Conservation (phyloP, 768 basidiomycete genomes). For the Tricholoma terreum region DNA sequence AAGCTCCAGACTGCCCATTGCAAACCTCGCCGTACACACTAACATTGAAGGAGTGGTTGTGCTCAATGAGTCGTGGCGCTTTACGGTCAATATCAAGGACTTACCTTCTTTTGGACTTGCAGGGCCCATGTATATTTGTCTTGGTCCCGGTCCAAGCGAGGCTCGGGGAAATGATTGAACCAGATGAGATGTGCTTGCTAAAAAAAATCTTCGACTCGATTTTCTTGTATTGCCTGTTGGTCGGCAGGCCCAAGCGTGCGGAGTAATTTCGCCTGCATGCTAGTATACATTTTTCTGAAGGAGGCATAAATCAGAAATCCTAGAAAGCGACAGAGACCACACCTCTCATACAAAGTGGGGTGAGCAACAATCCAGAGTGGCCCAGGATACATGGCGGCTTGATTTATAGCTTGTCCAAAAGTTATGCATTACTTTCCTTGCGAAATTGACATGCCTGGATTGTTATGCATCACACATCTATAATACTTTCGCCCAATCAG, state of each 20-base stretch:
- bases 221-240: not conserved
- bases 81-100: not conserved
- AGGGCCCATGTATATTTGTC: not conserved
- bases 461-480: not conserved
- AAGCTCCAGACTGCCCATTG: not conserved
- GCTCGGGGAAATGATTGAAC: not conserved
- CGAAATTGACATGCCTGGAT: too few relatives aligned
- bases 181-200: not conserved
- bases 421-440: not conserved
- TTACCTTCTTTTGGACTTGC: not conserved
- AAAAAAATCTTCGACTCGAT: not conserved
- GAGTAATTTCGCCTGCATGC: too few relatives aligned
- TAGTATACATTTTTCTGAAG: not conserved
- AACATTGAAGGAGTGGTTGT: not conserved
- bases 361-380: too few relatives aligned
- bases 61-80: not conserved
- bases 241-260: not conserved
- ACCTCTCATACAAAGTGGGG: too few relatives aligned
- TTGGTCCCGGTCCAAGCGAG: not conserved
- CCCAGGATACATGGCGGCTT: too few relatives aligned
- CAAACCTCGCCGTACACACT: not conserved
- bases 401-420: too few relatives aligned
- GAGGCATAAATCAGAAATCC: too few relatives aligned
- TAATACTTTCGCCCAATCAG: too few relatives aligned
- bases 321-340: too few relatives aligned